phyloP scores from a whole-genome alignment of 2,329 filamentous ascomycete genomes.

The Ascochyta clinopodiicola region DNA sequence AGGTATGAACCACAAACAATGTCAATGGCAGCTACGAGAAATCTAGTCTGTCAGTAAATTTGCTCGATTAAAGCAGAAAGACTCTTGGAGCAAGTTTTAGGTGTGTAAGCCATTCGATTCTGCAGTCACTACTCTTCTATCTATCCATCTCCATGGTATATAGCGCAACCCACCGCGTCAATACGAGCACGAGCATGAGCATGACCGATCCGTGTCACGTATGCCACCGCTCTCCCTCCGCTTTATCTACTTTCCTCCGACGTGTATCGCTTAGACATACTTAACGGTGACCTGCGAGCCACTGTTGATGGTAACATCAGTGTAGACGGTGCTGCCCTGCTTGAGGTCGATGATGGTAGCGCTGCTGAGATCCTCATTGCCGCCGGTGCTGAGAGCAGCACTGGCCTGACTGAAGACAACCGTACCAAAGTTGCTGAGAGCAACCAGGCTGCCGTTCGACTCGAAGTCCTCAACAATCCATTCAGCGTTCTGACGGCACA shows the following conservation, averaged over 20 bases:
- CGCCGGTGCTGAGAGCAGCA: slow-evolving; percentile 39
- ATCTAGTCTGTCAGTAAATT: too few species aligned
- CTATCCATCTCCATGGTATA: too few species aligned
- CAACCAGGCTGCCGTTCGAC: slow-evolving; percentile 48
- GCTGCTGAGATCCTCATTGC: slow-evolving; percentile 44
- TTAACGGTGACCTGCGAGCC: slow-evolving; percentile 18
- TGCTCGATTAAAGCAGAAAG: too few species aligned
- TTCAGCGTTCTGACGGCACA: slow-evolving; percentile 58
- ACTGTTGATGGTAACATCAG: slow-evolving; percentile 15
- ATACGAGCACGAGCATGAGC: too few species aligned
- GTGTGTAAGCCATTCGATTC: too few species aligned
- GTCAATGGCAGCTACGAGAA: too few species aligned
- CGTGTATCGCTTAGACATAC: slow-evolving; percentile 2
- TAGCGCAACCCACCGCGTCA: too few species aligned
- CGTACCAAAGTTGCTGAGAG: slow-evolving; percentile 57
- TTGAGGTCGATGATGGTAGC: slow-evolving; percentile 56
- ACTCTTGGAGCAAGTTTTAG: too few species aligned
- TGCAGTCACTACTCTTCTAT: too few species aligned
- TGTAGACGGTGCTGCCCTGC: slow-evolving; percentile 47
- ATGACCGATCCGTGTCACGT: too few species aligned
- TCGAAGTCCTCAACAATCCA: slow-evolving; percentile 68
- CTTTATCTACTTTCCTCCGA: neutral
- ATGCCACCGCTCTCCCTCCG: too few species aligned
- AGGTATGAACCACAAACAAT: too few species aligned
- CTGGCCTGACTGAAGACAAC: slow-evolving; percentile 54